Evolutionary conservation across 2,329 filamentous ascomycete genomes (phyloP).

Genomic region (Trichoderma polysporum): DNA sequence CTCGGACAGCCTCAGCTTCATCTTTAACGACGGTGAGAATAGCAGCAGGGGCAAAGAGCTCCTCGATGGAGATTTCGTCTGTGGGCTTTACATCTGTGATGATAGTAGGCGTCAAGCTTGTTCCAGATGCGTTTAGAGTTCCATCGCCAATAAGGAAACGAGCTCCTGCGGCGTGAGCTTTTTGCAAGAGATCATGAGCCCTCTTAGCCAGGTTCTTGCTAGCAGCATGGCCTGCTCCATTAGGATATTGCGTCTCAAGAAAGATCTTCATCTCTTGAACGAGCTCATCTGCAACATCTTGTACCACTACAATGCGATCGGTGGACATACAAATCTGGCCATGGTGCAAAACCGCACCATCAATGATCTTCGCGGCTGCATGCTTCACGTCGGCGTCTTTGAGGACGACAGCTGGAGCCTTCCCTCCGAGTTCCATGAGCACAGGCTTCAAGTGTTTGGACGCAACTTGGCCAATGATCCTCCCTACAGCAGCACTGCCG

Average conservation of each 20-base stretch:
- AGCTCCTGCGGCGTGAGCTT: constrained; percentile 65
- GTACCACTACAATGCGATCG: constrained; percentile 52
- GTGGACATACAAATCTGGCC: constrained; percentile 74
- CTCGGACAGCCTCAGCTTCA: constrained; percentile 67
- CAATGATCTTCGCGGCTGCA: constrained; percentile 34
- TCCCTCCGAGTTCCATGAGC: constrained; percentile 50
- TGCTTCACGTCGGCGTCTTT: constrained; percentile 46
- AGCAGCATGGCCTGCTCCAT: not conserved
- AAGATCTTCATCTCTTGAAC: not conserved
- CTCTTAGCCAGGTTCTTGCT: not conserved
- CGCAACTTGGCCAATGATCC: constrained; percentile 39
- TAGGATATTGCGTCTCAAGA: not conserved
- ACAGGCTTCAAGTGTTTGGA: constrained; percentile 45
- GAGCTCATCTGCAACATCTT: not conserved
- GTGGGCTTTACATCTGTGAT: constrained; percentile 55
- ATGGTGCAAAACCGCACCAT: constrained; percentile 31
- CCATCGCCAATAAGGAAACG: constrained; percentile 40
- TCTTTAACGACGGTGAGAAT: constrained; percentile 60
- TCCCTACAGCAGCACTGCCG: constrained; percentile 43
- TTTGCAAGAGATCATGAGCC: constrained; percentile 30
- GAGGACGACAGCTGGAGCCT: constrained; percentile 43
- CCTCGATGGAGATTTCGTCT: constrained; percentile 69
- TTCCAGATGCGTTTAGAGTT: not conserved
- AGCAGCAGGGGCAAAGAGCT: constrained; percentile 71
- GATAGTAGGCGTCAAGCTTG: constrained; percentile 51